These are phyloP conservation scores for Peltaster fructicola DNA, from an alignment of 2,329 filamentous ascomycete species.

Conservation along the genomic window DNA sequence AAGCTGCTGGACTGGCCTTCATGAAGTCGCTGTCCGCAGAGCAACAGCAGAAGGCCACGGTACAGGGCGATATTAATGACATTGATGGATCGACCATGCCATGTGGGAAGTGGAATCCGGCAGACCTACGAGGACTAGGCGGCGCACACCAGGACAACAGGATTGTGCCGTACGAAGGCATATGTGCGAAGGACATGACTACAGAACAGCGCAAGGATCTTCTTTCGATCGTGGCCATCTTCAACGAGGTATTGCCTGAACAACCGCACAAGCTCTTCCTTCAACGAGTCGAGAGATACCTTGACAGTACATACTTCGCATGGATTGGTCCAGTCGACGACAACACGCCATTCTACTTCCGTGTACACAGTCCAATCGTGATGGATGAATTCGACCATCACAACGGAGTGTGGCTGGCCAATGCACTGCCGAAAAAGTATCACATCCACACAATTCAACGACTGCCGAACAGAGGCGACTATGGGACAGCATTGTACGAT, in stretches of 20 bases:
- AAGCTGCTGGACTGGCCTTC: conserved; percentile 41
- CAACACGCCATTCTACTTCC: conserved; percentile 55
- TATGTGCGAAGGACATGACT: conserved; percentile 35
- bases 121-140: conserved; percentile 60
- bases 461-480: conserved; percentile 57
- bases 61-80: conserved; percentile 44
- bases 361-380: conserved; percentile 57
- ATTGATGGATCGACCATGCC: conserved; percentile 32
- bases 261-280: conserved; percentile 37
- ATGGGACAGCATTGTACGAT: conserved; percentile 37
- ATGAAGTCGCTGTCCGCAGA: conserved; percentile 43
- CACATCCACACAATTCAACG: conserved; percentile 59
- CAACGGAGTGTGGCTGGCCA: conserved; percentile 57
- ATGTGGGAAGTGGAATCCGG: conserved; percentile 54
- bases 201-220: conserved; percentile 35
- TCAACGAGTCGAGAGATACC: conserved; percentile 34
- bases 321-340: conserved; percentile 57
- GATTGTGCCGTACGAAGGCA: conserved; percentile 51
- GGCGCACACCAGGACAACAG: conserved; percentile 64
- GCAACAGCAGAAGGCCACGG: conserved; percentile 31
- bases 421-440: conserved; percentile 54
- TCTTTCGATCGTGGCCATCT: conserved; percentile 40
- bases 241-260: conserved; percentile 47
- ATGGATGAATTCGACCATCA: conserved; percentile 66
- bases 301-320: conserved; percentile 54